Evolutionary conservation across 805 yeast species (phyloP).

Genomic region (Candida jianshihensis): DNA sequence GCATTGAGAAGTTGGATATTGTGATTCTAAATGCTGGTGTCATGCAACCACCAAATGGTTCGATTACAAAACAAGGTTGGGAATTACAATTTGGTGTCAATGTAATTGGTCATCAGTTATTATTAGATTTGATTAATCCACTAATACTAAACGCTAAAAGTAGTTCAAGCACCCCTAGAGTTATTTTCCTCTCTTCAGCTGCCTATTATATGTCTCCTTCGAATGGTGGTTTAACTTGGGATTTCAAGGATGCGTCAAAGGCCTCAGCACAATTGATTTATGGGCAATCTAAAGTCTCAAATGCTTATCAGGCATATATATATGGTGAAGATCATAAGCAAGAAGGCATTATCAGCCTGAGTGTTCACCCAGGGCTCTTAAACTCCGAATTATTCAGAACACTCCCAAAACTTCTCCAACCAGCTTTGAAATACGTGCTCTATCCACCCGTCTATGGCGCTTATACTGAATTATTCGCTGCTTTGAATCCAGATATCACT

Average conservation of each 20-base stretch:
- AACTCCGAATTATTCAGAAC: constrained; percentile 28
- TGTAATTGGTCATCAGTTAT: constrained; percentile 37
- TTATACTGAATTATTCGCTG: constrained; percentile 36
- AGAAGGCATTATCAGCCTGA: constrained; percentile 25
- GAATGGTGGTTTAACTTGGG: constrained; percentile 29
- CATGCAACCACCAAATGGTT: constrained; percentile 31
- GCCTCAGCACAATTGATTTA: constrained; percentile 12
- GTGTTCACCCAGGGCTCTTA: constrained; percentile 37
- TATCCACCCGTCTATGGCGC: constrained; percentile 30
- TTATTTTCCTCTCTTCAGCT: constrained; percentile 39
- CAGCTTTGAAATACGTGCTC: not conserved
- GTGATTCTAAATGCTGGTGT: constrained; percentile 41
- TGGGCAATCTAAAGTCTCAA: constrained; percentile 38
- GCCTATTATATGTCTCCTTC: constrained; percentile 27
- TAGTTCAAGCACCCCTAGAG: constrained; percentile 26
- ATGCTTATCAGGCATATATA: constrained; percentile 28
- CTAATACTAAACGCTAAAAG: constrained; percentile 28
- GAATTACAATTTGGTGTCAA: constrained; percentile 43
- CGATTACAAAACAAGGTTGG: constrained; percentile 35
- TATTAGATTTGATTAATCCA: constrained; percentile 33
- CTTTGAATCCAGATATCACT: constrained; percentile 32
- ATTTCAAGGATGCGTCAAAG: constrained; percentile 17
- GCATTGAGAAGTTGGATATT: constrained; percentile 25
- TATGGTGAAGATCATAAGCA: constrained; percentile 29
- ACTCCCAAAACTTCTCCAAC: not conserved